These are phyloP conservation scores for Leishmania amazonensis DNA, from an alignment of 208 protist species.

Conservation along the genomic window DNA sequence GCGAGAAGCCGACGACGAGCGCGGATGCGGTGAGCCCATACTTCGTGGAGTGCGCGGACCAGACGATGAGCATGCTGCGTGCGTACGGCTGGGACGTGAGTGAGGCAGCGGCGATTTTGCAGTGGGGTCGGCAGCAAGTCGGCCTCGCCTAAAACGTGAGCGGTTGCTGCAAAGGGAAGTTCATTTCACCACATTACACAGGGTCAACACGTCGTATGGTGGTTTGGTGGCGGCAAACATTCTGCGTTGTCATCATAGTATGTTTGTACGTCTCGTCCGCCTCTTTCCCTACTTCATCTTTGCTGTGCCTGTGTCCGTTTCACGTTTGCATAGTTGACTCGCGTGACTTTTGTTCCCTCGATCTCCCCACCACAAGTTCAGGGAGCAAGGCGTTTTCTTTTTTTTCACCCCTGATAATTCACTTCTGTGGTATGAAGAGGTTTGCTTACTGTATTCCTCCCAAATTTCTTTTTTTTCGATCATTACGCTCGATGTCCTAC, in stretches of 20 bases:
- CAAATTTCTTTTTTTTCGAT: neutral
- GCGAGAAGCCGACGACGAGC: slow-evolving; percentile 13
- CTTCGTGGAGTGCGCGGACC: slow-evolving; percentile 85
- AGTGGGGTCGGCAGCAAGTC: slow-evolving; percentile 69
- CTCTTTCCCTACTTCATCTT: neutral
- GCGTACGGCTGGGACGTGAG: slow-evolving; percentile 82
- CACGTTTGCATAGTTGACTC: neutral
- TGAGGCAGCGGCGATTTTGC: slow-evolving; percentile 63
- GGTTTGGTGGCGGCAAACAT: neutral
- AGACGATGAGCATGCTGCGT: slow-evolving; percentile 61
- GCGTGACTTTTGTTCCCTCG: neutral
- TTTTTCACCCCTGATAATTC: neutral
- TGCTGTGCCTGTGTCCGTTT: neutral
- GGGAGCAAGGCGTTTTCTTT: neutral
- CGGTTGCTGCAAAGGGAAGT: neutral
- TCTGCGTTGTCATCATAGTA: neutral
- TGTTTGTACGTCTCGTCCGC: neutral
- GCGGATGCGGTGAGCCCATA: slow-evolving; percentile 63
- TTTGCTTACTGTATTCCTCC: neutral
- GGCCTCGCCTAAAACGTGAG: slow-evolving; percentile 28
- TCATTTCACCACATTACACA: neutral
- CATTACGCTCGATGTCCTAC: neutral
- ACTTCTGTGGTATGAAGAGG: neutral
- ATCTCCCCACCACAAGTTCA: neutral
- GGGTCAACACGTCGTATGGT: neutral